Percentiles rank a stretch among this genome's conserved stretches.
Conservation (phyloP, 306 rosid genomes). For the Prunus persica region DNA sequence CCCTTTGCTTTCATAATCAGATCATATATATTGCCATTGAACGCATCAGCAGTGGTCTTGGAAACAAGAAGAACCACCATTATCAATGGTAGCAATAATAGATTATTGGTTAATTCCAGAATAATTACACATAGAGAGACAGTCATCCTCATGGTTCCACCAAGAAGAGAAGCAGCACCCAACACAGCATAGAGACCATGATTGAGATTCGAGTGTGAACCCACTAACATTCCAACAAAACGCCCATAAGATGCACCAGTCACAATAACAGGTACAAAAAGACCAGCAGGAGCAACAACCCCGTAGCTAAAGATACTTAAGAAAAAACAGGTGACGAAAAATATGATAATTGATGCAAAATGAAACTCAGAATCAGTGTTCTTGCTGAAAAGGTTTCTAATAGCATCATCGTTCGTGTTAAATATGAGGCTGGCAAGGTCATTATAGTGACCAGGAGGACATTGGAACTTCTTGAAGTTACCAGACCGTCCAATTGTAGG, state of each 20-base stretch:
- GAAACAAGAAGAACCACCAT: constrained; percentile 90
- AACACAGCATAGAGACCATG: constrained; percentile 91
- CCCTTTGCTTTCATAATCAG: constrained; percentile 94
- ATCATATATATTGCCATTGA: constrained; percentile 78
- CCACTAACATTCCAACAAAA: constrained; percentile 71
- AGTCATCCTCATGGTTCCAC: constrained; percentile 94
- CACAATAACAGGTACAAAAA: constrained; percentile 88
- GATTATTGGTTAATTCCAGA: constrained; percentile 85
- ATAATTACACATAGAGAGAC: constrained; percentile 89
- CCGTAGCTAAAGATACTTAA: constrained; percentile 85
- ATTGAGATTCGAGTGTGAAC: constrained; percentile 49
- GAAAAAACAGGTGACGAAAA: constrained; percentile 63
- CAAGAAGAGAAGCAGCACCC: constrained; percentile 90
- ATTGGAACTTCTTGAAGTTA: constrained; percentile 94
- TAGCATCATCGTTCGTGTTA: constrained; percentile 94
- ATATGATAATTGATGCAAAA: constrained; percentile 51
- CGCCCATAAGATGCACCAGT: constrained; percentile 97
- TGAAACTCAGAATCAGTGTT: constrained; percentile 66
- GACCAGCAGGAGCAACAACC: constrained; percentile 80
- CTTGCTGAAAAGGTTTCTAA: constrained; percentile 79
- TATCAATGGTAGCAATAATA: constrained; percentile 73
- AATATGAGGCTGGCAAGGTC: constrained; percentile 98
- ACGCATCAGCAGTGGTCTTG: constrained; percentile 82
- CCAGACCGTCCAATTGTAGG: constrained; percentile 98
- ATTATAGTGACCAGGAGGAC: constrained; percentile 69